Conservation (phyloP, 257 asterid genomes). For the Penstemon davidsonii region DNA sequence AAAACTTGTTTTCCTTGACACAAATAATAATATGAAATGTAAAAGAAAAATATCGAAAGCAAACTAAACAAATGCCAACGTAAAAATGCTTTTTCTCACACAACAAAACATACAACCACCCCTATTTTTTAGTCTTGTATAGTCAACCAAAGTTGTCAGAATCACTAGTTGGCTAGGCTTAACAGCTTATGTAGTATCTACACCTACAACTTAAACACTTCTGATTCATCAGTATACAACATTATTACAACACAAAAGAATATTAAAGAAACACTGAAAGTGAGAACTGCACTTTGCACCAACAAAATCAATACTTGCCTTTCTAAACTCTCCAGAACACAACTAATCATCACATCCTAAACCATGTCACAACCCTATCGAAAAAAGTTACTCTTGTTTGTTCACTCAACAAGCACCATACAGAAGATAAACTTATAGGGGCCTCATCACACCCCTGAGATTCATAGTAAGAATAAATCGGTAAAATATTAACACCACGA, state of each 20-base stretch:
- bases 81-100: not conserved
- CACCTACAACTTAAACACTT: constrained; percentile 5
- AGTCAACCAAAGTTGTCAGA: constrained; percentile 11
- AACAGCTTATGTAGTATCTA: not conserved
- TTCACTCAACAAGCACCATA: constrained; percentile 4
- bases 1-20: constrained; percentile 4
- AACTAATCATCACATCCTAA: not conserved
- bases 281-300: not conserved
- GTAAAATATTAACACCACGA: not conserved
- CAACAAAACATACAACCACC: constrained; percentile 13
- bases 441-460: constrained; percentile 2
- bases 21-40: not conserved
- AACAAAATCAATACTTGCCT: not conserved
- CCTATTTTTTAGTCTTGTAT: not conserved
- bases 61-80: constrained; percentile 9
- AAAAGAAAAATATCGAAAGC: constrained; percentile 2
- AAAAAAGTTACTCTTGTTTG: not conserved
- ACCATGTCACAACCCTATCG: not conserved
- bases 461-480: not conserved
- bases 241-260: constrained; percentile 11
- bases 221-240: constrained; percentile 3
- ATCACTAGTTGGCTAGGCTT: constrained; percentile 11
- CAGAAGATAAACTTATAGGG: not conserved
- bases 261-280: not conserved
- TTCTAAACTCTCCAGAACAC: not conserved